Evolutionary conservation across 2,329 filamentous ascomycete genomes (phyloP).

Genomic region (Exserohilum rostratum): DNA sequence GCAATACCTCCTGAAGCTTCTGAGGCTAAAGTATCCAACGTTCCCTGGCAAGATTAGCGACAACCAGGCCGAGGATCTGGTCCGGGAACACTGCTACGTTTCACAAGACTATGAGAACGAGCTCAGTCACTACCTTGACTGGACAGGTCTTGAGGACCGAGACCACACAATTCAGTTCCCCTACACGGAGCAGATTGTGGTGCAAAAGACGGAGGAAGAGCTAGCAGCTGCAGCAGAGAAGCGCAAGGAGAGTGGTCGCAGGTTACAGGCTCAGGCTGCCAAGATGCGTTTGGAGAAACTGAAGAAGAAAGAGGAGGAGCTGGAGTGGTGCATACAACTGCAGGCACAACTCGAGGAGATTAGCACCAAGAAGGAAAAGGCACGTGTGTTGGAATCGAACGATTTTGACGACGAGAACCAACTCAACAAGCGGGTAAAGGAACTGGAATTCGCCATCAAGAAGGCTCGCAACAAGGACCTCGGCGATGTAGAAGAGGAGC

Average conservation of each 20-base stretch:
- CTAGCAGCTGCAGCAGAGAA: constrained; percentile 88
- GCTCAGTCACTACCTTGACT: constrained; percentile 78
- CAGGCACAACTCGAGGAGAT: constrained; percentile 70
- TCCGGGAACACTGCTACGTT: constrained; percentile 88
- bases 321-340: constrained; percentile 90
- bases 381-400: constrained; percentile 80
- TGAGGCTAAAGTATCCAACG: constrained; percentile 87
- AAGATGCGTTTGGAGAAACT: constrained; percentile 97
- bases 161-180: constrained; percentile 91
- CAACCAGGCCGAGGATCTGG: constrained; percentile 84
- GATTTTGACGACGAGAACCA: constrained; percentile 91
- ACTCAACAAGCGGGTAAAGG: constrained; percentile 82
- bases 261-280: constrained; percentile 92
- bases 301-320: constrained; percentile 91
- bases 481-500: constrained; percentile 78
- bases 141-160: constrained; percentile 88
- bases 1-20: constrained; percentile 88
- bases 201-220: constrained; percentile 95
- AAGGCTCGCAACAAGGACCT: constrained; percentile 93
- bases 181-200: constrained; percentile 85
- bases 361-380: constrained; percentile 87
- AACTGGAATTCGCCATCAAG: constrained; percentile 87
- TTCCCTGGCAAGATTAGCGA: constrained; percentile 86
- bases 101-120: constrained; percentile 84
- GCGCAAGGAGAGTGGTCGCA: constrained; percentile 89